These are phyloP conservation scores for Inga leiocalycina DNA, from an alignment of 306 rosid species.

Conservation along the genomic window DNA sequence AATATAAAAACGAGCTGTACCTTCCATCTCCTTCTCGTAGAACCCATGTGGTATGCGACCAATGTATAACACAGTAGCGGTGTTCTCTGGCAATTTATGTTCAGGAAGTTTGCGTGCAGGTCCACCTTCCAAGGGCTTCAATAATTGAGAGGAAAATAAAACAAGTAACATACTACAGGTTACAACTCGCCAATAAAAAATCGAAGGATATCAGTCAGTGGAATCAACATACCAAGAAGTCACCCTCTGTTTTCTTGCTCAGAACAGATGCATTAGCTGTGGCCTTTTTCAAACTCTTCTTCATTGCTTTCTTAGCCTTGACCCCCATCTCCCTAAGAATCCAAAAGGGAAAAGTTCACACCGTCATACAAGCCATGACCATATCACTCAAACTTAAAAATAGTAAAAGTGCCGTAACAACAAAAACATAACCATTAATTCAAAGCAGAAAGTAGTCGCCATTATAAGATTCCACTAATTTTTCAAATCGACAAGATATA, in stretches of 20 bases:
- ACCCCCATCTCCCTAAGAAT: constrained; percentile 53
- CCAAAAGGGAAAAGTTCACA: neutral
- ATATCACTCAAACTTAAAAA: neutral
- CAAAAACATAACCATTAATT: neutral
- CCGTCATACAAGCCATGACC: neutral
- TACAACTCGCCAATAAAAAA: neutral
- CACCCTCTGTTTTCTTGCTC: constrained; percentile 47
- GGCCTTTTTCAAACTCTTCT: constrained; percentile 63
- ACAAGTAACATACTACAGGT: neutral
- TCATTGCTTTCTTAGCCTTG: constrained; percentile 80
- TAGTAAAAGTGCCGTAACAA: neutral
- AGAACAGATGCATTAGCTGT: constrained; percentile 28
- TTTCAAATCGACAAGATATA: neutral
- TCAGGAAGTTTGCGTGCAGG: constrained; percentile 55
- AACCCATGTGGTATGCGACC: constrained; percentile 80
- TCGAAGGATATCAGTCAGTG: neutral
- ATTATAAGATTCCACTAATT: neutral
- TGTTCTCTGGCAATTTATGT: constrained; percentile 50
- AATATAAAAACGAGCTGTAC: constrained; percentile 33
- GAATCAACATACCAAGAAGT: constrained; percentile 61
- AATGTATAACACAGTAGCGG: constrained; percentile 55
- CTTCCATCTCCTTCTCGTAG: constrained; percentile 90
- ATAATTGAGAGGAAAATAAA: neutral
- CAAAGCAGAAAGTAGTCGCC: neutral
- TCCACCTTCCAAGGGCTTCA: constrained; percentile 79